Evolutionary conservation across 148 eudicot genomes (phyloP), one percentile per base, ranked within the genome.

Genomic region (Amaranthus palmeri): DNA sequence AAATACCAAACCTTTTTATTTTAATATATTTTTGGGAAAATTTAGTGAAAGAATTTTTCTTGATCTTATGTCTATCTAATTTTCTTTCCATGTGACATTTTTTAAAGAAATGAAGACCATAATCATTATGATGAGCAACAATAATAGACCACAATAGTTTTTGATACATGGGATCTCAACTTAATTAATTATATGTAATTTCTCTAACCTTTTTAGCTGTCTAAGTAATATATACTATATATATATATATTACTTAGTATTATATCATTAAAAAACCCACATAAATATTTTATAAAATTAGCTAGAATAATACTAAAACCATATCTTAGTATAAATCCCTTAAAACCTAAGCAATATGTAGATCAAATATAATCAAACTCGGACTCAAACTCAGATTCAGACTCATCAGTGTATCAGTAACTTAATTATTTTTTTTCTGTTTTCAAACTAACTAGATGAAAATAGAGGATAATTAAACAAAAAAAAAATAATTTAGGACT

Each of bases 361-460:
- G 15, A 72, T 47, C 49, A 36, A 69, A 77, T n/a, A 73, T 25
- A 25, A 25, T 25, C 36, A 25, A 25, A 25, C 36, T 25, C 36
- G 36, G 2, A 25, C 36, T 25, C 36, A 25, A 25, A 25, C 36
- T 72, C 76, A 78, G 71, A 77, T 47, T 52, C 55, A 60, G 36
- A 25, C 4, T 10, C 17, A 2, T 17, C 18, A 17, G 13, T 40
- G 45, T 14, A 51, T 41, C 8, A 63, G 68, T 44, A 57, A 50
- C 11, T 70, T 54, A 48, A 6, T 36, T 60, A 66, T 66, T 71
- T 14, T 53, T 67, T 61, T 44, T 51, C 52, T 66, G 61, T 58
- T 76, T 77, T 25, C 72, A 67, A 61, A 68, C 68, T 60, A 72
- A 78, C 71, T 56, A 48, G 72, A 66, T 53, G 61, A 69, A 61